Evolutionary conservation across 2,329 filamentous ascomycete genomes (phyloP), one percentile per base, ranked within the genome.

Genomic region (Alternaria angustiovoidea): DNA sequence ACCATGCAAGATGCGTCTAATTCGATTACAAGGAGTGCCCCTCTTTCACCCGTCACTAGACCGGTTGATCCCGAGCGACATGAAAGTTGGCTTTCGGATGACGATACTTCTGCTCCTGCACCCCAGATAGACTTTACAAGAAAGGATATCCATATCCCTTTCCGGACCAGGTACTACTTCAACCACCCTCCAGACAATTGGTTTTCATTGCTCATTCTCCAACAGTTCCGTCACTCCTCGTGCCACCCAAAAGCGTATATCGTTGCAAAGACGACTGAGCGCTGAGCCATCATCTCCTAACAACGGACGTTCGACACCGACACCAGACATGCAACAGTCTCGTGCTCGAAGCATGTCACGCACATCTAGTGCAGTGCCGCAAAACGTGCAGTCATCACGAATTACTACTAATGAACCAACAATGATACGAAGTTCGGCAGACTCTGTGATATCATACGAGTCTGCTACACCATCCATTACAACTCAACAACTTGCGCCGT

Each of bases 61-160:
- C 63, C 38, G 49, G 52, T 46, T 39, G 53, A 63, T 57, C 57
- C 30, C 9, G 57, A 64, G 22, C 61, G 48, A 30, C 28, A 57
- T 60, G 57, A 47, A 54, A 69, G 57, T 62, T 73, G 59, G 70
- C 69, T 59, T 55, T 74, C 67, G 12, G 71, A 73, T 48, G 74
- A 78, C 61, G 73, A 76, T 16, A 54, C 54, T 49, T 65, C 68
- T 42, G 69, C 73, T 47, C 71, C 75, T 26, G 65, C 72, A 54
- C 75, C 75, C 3, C 69, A 48, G 46, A 57, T 70, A 54, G 76
- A 79, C 57, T 74, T 79, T 48, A 73, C 74, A 22, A 72, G 71
- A 20, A 66, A 77, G 47, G 72, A 72, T 38, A 78, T 78, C 49
- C 76, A 78, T 63, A 73, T 78, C 41, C 75, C 76, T 18, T 71